Base-by-base conservation (phyloP, 2,329 filamentous ascomycete genomes). In the Alternaria gansuensis region DNA sequence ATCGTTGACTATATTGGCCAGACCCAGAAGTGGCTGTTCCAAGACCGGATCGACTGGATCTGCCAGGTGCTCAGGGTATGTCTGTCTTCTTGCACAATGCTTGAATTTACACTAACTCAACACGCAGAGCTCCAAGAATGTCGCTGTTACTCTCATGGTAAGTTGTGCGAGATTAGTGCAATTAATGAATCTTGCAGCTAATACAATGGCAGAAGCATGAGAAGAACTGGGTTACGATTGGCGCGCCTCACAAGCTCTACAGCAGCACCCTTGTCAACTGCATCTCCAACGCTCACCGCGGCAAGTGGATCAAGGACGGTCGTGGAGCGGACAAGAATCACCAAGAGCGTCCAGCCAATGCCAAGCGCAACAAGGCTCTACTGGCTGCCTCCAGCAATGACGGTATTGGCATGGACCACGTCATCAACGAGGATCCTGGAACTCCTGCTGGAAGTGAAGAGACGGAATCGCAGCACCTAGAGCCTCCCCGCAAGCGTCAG, bases 211-310 rank as follows among this genome's bases (percentile, higher is more conserved):
- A 64, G 62, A 65, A 63, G 39, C 31, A 63, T 17, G 60, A 65
- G 21, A 65, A 65, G 43, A 44, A 34, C 10, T 61, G 57, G 60
- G 53, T 46, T 8, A 52, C 51, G 3, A 44, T 65, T 24, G 60
- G 63, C 29, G 57, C 62, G 4, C 62, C 62, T 8, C 62, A 65
- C n/a, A 65, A 60, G 49, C 48, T 65, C 17, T 58, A 58, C 36
- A 48, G 39, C 11, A 56, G 50, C 49, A 60, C 51, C 10, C n/a
- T 60, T 8, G 44, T 51, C 41, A 63, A 65, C 31, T 36, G 29
- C 11, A 17, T 56, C 9, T 62, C 62, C 3, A 65, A 65, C n/a
- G 53, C 31, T 2, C 29, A 58, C 26, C 59, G 62, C 11, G 51
- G 45, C 36, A 26, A 34, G 11, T 65, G 60, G 63, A 48, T 63